These are phyloP conservation scores for Lagenidium sp. DNA, from an alignment of 352 stramenopile genomes.

Conservation along the genomic window DNA sequence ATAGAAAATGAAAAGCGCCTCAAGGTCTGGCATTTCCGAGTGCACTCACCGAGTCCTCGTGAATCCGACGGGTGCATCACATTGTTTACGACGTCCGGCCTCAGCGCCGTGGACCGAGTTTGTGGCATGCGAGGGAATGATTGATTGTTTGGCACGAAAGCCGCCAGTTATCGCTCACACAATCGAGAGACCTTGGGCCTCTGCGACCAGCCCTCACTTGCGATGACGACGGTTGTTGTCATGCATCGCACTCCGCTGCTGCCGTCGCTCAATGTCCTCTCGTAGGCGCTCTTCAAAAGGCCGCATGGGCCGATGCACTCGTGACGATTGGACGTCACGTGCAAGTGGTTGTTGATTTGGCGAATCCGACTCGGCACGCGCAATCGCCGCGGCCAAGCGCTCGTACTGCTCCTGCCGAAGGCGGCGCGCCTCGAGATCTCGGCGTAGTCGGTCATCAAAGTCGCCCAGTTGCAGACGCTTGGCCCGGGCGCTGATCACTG, in stretches of 20 bases:
- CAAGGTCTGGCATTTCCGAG: too few relatives aligned
- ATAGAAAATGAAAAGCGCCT: too few relatives aligned
- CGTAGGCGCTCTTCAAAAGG: neutral
- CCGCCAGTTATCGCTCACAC: neutral
- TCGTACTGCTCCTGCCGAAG: constrained; percentile 4
- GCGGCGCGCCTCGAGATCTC: constrained; percentile 37
- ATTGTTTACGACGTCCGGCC: too few relatives aligned
- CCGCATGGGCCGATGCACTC: neutral
- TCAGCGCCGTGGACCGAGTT: too few relatives aligned
- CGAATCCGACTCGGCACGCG: neutral
- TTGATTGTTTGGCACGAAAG: too few relatives aligned
- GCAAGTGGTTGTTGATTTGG: too few relatives aligned
- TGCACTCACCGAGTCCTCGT: too few relatives aligned
- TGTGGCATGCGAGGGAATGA: too few relatives aligned
- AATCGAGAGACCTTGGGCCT: neutral
- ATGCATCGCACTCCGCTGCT: neutral
- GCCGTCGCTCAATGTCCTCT: neutral
- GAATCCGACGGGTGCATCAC: too few relatives aligned
- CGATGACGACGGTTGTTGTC: neutral
- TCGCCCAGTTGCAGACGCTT: constrained; percentile 31
- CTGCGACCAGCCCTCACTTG: too few relatives aligned
- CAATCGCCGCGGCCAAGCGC: neutral
- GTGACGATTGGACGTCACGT: neutral
- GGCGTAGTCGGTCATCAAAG: constrained; percentile 50
- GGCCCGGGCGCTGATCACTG: constrained; percentile 26